Base-by-base conservation (phyloP, 1,139 yeast genomes). In the Blastobotrys serpentis region DNA sequence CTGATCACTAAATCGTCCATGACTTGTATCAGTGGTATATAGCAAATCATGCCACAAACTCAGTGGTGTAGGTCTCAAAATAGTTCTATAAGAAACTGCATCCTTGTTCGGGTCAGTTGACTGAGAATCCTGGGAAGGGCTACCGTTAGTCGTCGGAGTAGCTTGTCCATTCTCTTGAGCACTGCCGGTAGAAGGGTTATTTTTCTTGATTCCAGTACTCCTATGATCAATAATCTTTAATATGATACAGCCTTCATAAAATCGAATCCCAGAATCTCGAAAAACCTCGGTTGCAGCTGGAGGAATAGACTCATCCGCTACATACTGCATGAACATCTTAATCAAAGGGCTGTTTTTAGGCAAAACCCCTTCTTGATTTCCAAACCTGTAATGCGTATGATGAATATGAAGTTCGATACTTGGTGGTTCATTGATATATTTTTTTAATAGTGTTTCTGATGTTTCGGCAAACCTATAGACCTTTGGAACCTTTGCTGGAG, bases 181-280 rank as follows among this genome's bases (percentile, higher is more conserved):
- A n/a, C 18, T 44, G 32, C 11, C 42, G 8, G 42, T 19, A 14
- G 21, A 44, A 19, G 36, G 23, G 49, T 29, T 37, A 25, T 19
- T 37, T 4, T 34, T 32, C 46, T 45, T 46, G 21, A 43, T 42
- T 14, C 34, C 33, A 14, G 54, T 52, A 49, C 68, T 67, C 10
- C 84, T 69, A 65, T 89, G 96, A 64, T 92, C 98, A 55, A 78
- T 79, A 14, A 92, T 84, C 60, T 87, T 88, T 46, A 92, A 67
- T 16, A 92, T 86, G 38, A 90, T 72, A 62, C 95, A 87, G 0
- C 98, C 97, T 65, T 90, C 97, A 64, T 87, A 90, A 46, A 87
- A 78, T 51, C 81, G 78, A 25, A 90, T 79, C 13, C 90, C 84
- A 42, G 92, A 86, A 64, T 90, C 98, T 59, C 87, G 81, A 49